phyloP scores from a whole-genome alignment of 1,284 basidiomycete genomes.

The Cutaneotrichosporon spelunceum region DNA sequence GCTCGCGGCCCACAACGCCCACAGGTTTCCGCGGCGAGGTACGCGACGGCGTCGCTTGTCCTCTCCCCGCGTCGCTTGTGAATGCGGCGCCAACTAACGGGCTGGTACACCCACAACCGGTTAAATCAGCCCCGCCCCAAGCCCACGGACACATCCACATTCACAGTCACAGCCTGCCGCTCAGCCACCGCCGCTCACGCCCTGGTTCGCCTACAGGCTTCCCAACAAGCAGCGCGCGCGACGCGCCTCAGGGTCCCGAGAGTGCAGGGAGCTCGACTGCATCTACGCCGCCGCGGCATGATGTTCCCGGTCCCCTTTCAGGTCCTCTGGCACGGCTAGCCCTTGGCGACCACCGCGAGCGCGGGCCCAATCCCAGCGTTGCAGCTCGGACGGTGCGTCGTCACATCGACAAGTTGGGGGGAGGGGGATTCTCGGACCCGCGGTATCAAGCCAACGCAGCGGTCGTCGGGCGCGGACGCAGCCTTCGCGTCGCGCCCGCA shows the following conservation, averaged over 20 bases:
- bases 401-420: slow-evolving; percentile 10
- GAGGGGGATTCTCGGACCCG: slow-evolving; percentile 24
- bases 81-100: slow-evolving; percentile 3
- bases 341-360: neutral
- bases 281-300: slow-evolving; percentile 6
- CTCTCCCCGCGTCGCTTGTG: slow-evolving; percentile 8
- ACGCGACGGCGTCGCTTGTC: slow-evolving; percentile 19
- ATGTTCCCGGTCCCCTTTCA: neutral
- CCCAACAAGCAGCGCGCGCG: slow-evolving; percentile 23
- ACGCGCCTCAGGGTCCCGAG: neutral
- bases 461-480: slow-evolving; percentile 19
- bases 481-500: slow-evolving; percentile 27
- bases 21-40: slow-evolving; percentile 18
- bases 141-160: neutral
- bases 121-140: neutral
- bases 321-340: slow-evolving; percentile 8
- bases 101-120: neutral
- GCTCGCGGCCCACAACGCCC: slow-evolving; percentile 21
- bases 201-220: slow-evolving; percentile 15
- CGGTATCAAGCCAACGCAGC: slow-evolving; percentile 24
- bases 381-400: slow-evolving; percentile 4
- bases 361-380: neutral
- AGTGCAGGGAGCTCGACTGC: neutral
- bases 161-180: neutral
- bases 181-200: slow-evolving; percentile 5